These are phyloP conservation scores for Xylaria sp. DNA, from an alignment of 2,329 filamentous ascomycete genomes.

Conservation along the genomic window DNA sequence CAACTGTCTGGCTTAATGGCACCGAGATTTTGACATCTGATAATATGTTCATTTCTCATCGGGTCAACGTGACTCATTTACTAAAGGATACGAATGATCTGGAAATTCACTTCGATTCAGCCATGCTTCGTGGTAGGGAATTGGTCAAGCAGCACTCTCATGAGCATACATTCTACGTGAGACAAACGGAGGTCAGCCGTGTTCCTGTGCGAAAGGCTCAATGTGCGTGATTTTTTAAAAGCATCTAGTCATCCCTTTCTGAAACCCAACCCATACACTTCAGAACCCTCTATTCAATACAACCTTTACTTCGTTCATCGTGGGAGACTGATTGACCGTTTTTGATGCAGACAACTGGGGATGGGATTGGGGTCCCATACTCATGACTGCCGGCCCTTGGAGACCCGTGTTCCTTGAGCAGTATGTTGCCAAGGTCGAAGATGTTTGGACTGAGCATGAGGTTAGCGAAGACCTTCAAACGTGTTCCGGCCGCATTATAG, in stretches of 20 bases:
- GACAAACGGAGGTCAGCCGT: conserved; percentile 51
- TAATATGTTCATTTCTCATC: conserved; percentile 69
- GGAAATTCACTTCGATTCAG: conserved; percentile 63
- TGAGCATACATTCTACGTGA: conserved; percentile 61
- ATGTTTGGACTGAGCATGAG: conserved; percentile 56
- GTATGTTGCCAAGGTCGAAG: conserved; percentile 62
- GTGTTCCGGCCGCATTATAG: conserved; percentile 46
- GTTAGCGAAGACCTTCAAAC: conserved; percentile 45
- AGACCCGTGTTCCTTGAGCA: conserved; percentile 68
- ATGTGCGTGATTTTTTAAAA: conserved; percentile 44
- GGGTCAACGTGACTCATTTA: conserved; percentile 55
- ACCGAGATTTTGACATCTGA: conserved; percentile 58
- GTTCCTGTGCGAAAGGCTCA: conserved; percentile 68
- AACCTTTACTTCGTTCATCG: not conserved
- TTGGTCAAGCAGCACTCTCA: conserved; percentile 57
- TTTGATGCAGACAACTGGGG: conserved; percentile 54
- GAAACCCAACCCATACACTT: not conserved
- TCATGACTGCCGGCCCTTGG: conserved; percentile 71
- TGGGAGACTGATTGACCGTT: too few relatives aligned
- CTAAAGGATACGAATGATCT: conserved; percentile 53
- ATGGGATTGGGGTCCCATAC: conserved; percentile 72
- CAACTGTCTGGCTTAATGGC: conserved; percentile 62
- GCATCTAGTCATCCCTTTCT: not conserved
- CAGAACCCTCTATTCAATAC: not conserved
- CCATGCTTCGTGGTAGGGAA: conserved; percentile 57